phyloP scores from a whole-genome alignment of 177 flowering plant species.

The Vitis hybrid region DNA sequence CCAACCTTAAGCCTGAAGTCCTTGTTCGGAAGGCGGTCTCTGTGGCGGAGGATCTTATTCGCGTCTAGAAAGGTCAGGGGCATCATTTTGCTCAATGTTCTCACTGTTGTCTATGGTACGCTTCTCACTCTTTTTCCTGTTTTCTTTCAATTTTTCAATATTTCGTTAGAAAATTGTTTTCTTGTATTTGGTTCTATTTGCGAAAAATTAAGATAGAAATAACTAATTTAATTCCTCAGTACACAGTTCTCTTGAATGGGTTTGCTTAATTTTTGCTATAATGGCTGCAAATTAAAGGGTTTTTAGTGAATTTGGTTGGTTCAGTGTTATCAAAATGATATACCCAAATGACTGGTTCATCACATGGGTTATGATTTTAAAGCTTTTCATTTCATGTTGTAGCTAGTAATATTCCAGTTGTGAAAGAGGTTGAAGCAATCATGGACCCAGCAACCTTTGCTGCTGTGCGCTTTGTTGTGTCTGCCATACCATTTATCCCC shows the following conservation, averaged over 20 bases:
- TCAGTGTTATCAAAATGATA: not conserved
- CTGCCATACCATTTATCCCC: conserved; percentile 78
- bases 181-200: not conserved
- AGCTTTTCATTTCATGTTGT: conserved; percentile 18
- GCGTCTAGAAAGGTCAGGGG: conserved; percentile 72
- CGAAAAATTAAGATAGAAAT: too few relatives aligned
- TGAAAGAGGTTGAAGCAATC: conserved; percentile 78
- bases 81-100: conserved; percentile 67
- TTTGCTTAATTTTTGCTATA: not conserved
- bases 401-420: conserved; percentile 81
- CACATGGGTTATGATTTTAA: not conserved
- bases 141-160: not conserved
- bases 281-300: not conserved
- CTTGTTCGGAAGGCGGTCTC: conserved; percentile 35
- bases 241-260: too few relatives aligned
- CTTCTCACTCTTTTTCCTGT: conserved; percentile 1
- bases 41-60: conserved; percentile 67
- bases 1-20: conserved; percentile 18
- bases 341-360: not conserved
- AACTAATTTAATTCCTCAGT: too few relatives aligned
- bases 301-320: not conserved
- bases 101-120: conserved; percentile 67
- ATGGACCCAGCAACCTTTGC: conserved; percentile 76
- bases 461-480: conserved; percentile 56
- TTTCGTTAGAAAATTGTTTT: not conserved